Evolutionary conservation across 2,329 filamentous ascomycete species (phyloP).

Genomic region (Sordariomycetes sp.): DNA sequence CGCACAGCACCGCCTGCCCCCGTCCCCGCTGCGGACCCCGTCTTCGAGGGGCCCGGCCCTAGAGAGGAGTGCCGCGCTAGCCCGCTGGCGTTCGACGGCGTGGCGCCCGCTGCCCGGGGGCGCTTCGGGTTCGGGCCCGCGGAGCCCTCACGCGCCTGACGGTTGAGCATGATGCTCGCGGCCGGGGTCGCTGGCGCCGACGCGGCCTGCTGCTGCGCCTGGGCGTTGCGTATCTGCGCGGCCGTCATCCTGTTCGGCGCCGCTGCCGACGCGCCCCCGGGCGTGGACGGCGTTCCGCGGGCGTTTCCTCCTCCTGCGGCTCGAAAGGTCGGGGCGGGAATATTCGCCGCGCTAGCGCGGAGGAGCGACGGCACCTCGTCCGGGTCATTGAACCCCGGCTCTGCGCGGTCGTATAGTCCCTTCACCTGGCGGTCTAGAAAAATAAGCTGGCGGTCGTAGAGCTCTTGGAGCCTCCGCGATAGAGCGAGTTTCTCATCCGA

Average conservation of each 20-base stretch:
- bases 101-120: conserved; percentile 39
- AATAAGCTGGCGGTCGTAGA: conserved; percentile 49
- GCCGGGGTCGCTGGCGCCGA: conserved; percentile 49
- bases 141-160: conserved; percentile 42
- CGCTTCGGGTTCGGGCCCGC: conserved; percentile 34
- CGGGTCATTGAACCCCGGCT: conserved; percentile 47
- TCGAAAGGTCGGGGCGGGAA: conserved; percentile 21
- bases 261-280: conserved; percentile 20
- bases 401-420: conserved; percentile 43
- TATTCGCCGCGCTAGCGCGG: conserved; percentile 41
- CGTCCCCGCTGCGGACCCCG: conserved; percentile 13
- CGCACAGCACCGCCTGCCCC: conserved; percentile 20
- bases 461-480: conserved; percentile 46
- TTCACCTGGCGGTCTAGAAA: conserved; percentile 52
- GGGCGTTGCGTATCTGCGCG: conserved; percentile 33
- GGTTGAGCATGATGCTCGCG: conserved; percentile 43
- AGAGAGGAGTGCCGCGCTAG: conserved; percentile 50
- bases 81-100: conserved; percentile 39
- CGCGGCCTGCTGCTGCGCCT: conserved; percentile 35
- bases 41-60: conserved; percentile 49
- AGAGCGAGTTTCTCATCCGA: conserved; percentile 64
- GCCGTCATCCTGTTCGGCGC: conserved; percentile 25
- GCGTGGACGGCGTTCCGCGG: not conserved
- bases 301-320: conserved; percentile 13
- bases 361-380: conserved; percentile 51